Evolutionary conservation across 257 asterid genomes (phyloP).

Genomic region (Rhazya stricta): DNA sequence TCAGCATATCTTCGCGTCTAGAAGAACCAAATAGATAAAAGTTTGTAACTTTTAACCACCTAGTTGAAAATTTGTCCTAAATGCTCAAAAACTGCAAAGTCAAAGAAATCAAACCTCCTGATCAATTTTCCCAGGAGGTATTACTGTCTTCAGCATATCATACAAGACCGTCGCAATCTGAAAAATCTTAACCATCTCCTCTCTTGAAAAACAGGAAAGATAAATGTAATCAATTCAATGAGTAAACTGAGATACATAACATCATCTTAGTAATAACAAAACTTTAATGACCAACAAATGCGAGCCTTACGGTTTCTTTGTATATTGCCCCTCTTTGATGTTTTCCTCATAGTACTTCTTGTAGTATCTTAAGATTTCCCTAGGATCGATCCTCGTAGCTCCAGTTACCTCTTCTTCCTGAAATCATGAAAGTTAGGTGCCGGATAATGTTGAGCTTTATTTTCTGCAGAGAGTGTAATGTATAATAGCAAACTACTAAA

Average conservation of each 20-base stretch:
- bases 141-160: constrained; percentile 71
- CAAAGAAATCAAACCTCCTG: constrained; percentile 50
- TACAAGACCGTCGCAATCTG: constrained; percentile 86
- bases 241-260: neutral
- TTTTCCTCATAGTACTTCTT: constrained; percentile 62
- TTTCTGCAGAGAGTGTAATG: neutral
- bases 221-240: constrained; percentile 16
- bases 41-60: neutral
- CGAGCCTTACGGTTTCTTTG: constrained; percentile 77
- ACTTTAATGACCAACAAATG: constrained; percentile 1
- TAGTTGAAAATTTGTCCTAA: constrained; percentile 2
- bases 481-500: neutral
- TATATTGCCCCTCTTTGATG: constrained; percentile 72
- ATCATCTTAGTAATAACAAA: neutral
- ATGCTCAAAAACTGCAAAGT: constrained; percentile 7
- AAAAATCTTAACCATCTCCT: constrained; percentile 88
- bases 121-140: constrained; percentile 55
- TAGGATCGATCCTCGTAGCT: constrained; percentile 50
- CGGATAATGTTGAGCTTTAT: constrained; percentile 1
- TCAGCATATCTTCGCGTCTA: constrained; percentile 67
- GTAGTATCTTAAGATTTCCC: constrained; percentile 65
- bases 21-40: constrained; percentile 16
- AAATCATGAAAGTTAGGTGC: constrained; percentile 23
- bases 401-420: constrained; percentile 71
- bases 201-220: constrained; percentile 37